These are phyloP conservation scores for Colletotrichum limetticola DNA, from an alignment of 2,329 filamentous ascomycete genomes.

Conservation along the genomic window DNA sequence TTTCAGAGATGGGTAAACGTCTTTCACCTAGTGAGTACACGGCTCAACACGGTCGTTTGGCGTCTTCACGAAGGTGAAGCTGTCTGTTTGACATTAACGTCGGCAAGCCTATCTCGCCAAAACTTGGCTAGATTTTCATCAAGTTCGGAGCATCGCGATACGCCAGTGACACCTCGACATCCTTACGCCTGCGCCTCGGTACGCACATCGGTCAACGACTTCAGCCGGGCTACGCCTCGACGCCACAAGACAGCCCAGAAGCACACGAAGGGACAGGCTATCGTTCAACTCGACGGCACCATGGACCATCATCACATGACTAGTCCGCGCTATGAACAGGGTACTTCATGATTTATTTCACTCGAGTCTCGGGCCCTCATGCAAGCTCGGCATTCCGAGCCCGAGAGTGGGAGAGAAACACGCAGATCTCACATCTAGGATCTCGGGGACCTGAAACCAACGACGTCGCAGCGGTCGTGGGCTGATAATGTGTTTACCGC, in stretches of 20 bases:
- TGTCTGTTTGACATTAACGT: too few relatives aligned
- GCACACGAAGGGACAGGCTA: background rate
- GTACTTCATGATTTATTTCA: background rate
- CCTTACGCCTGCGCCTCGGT: background rate
- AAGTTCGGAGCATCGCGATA: background rate
- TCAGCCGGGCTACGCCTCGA: background rate
- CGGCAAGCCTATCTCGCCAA: too few relatives aligned
- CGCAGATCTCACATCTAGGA: background rate
- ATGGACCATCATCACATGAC: background rate
- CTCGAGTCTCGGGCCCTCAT: background rate
- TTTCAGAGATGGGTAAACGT: too few relatives aligned
- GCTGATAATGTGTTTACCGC: background rate
- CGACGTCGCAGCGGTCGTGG: conserved; percentile 23
- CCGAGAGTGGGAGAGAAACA: background rate
- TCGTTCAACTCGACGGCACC: background rate
- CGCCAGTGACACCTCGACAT: background rate
- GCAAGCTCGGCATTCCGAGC: conserved; percentile 1
- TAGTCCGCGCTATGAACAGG: background rate
- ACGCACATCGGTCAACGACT: background rate
- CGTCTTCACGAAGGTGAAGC: too few relatives aligned
- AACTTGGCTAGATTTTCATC: too few relatives aligned
- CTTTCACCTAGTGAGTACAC: too few relatives aligned
- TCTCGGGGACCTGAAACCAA: conserved; percentile 13
- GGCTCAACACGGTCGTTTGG: too few relatives aligned
- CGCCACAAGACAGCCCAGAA: background rate